Percentiles rank a stretch among this genome's conserved stretches.
These are phyloP conservation scores for Corylus avellana DNA, from an alignment of 306 rosid genomes.

Conservation along the genomic window DNA sequence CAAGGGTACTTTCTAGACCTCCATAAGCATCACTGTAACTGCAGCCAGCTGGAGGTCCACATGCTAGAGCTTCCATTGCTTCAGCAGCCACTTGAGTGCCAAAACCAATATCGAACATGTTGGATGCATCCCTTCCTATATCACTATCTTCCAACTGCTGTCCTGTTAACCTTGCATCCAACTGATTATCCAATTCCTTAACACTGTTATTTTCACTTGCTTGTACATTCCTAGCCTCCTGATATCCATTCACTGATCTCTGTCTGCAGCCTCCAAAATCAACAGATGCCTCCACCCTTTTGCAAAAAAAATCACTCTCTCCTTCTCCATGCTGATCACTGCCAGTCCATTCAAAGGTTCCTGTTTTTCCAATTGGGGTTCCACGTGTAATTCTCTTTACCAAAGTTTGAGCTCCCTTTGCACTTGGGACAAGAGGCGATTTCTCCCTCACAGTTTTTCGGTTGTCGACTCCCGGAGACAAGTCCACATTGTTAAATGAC, in stretches of 20 bases:
- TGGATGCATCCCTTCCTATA: conserved; percentile 29
- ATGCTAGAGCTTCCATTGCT: conserved; percentile 71
- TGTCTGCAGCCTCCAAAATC: conserved; percentile 27
- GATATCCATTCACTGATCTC: conserved; percentile 29
- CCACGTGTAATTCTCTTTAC: conserved; percentile 44
- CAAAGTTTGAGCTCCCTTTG: conserved; percentile 48
- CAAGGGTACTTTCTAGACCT: conserved; percentile 22
- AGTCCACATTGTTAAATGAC: conserved; percentile 33
- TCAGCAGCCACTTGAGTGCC: conserved; percentile 83
- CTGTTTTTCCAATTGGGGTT: conserved; percentile 35
- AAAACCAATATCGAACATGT: conserved; percentile 55
- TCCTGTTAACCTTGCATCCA: conserved; percentile 22
- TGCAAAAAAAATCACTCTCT: conserved; percentile 7
- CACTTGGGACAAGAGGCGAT: conserved; percentile 42
- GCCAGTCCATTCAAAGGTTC: conserved; percentile 48
- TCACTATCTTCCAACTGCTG: conserved; percentile 35
- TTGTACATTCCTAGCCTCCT: conserved; percentile 26
- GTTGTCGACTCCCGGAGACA: conserved; percentile 32
- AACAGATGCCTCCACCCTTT: conserved; percentile 22
- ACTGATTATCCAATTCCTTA: conserved; percentile 30
- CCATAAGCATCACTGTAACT: conserved; percentile 28
- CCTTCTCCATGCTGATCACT: conserved; percentile 27
- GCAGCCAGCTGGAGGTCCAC: conserved; percentile 22
- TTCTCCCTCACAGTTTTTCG: conserved; percentile 38
- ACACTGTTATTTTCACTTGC: conserved; percentile 22